A percentile compares a stretch with the other conserved stretches of the same genome.
phyloP scores from a whole-genome alignment of 441 rosid species.

The Pelargonium hybrid region DNA sequence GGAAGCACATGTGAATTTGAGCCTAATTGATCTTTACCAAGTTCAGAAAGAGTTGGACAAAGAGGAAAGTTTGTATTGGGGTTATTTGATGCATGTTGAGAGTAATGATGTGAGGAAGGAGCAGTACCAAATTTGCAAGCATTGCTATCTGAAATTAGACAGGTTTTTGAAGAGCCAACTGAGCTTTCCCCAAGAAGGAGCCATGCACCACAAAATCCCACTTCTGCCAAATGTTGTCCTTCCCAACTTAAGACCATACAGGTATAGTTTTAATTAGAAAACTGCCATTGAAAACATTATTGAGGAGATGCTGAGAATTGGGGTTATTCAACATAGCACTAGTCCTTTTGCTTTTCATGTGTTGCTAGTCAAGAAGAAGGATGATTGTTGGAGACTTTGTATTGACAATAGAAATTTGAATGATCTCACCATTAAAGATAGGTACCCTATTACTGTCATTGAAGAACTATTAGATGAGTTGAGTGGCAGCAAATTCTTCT shows the following conservation, averaged over 20 bases:
- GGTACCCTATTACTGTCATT: background rate
- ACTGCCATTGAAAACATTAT: background rate
- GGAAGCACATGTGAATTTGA: too few species aligned
- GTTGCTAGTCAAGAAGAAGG: slow-evolving; percentile 17
- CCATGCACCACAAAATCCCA: background rate
- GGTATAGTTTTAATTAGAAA: background rate
- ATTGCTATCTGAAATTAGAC: too few species aligned
- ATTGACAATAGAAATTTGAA: slow-evolving; percentile 4
- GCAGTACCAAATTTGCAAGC: too few species aligned
- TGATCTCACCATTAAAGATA: slow-evolving; percentile 2
- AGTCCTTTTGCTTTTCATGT: slow-evolving; percentile 9
- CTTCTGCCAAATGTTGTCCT: too few species aligned
- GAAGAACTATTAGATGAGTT: background rate
- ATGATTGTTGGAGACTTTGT: slow-evolving; percentile 6
- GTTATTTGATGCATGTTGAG: too few species aligned
- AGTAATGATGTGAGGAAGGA: too few species aligned
- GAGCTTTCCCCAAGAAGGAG: background rate
- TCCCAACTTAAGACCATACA: background rate
- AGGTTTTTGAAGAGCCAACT: background rate
- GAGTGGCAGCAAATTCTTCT: background rate
- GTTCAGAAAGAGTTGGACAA: too few species aligned
- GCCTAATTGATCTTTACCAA: too few species aligned
- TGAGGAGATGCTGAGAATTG: background rate
- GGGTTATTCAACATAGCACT: background rate
- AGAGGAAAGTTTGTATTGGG: too few species aligned